Conservation (phyloP, 2,329 filamentous ascomycete genomes). For the Penicillium sp. region DNA sequence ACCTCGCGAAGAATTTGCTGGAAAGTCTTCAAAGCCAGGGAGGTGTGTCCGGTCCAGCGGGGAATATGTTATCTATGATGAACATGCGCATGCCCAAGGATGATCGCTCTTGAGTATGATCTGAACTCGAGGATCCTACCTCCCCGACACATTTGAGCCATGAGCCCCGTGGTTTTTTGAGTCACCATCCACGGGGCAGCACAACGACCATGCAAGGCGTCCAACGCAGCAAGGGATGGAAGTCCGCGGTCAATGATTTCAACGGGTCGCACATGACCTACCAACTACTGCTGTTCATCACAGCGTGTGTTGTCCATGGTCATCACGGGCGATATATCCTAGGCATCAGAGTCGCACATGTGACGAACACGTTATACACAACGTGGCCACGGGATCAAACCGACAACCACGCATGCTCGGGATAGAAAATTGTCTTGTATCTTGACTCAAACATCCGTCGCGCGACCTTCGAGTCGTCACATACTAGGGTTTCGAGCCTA, state of each 20-base stretch:
- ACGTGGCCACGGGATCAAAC: not conserved
- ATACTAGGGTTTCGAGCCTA: not conserved
- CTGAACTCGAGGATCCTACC: not conserved
- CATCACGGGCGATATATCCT: not conserved
- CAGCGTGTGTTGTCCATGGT: not conserved
- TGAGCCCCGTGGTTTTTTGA: no score
- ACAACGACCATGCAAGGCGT: no score
- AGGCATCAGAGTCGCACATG: not conserved
- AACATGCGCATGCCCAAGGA: slow-evolving; percentile 79
- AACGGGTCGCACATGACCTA: no score
- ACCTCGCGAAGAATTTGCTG: slow-evolving; percentile 84
- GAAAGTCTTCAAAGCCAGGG: slow-evolving; percentile 91
- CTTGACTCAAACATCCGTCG: not conserved
- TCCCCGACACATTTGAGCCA: no score
- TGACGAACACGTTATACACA: not conserved
- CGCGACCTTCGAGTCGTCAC: not conserved
- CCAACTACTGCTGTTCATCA: not conserved
- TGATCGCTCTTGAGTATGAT: slow-evolving; percentile 48
- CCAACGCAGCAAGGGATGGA: no score
- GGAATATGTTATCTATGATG: slow-evolving; percentile 86
- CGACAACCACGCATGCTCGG: not conserved
- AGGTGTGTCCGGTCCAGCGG: slow-evolving; percentile 80
- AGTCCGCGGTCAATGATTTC: no score
- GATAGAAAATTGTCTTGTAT: not conserved
- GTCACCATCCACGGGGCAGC: no score